These are phyloP conservation scores for Chlamydomonas schloesseri DNA, from an alignment of 139 green algal genomes.

Conservation along the genomic window DNA sequence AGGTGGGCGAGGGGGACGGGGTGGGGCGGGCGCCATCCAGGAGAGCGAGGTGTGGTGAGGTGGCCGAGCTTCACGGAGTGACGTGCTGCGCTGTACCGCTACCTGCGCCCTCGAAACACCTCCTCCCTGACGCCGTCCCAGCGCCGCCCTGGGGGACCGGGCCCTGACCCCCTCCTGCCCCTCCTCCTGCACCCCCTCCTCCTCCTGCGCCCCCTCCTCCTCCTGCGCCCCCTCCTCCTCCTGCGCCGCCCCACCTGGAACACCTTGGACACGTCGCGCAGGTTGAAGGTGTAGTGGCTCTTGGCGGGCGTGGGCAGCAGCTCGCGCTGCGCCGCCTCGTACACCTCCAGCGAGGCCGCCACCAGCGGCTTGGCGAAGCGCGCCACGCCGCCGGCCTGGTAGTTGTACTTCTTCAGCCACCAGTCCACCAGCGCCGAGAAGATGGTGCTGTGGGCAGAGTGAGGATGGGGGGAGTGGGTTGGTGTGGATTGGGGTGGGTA, in stretches of 20 bases:
- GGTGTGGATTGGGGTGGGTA: neutral
- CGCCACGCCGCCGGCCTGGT: constrained; percentile 60
- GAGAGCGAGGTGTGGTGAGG: neutral
- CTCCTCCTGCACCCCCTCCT: too few relatives aligned
- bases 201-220: too few relatives aligned
- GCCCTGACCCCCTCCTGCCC: too few relatives aligned
- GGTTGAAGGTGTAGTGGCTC: constrained; percentile 87
- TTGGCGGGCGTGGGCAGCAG: constrained; percentile 81
- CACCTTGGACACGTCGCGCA: constrained; percentile 82
- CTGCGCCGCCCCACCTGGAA: constrained; percentile 60
- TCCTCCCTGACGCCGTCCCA: too few relatives aligned
- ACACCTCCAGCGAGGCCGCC: constrained; percentile 74
- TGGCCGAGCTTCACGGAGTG: too few relatives aligned
- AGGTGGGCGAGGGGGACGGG: too few relatives aligned
- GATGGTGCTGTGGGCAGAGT: constrained; percentile 67
- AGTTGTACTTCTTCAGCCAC: constrained; percentile 75
- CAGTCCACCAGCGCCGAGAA: constrained; percentile 76
- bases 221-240: neutral
- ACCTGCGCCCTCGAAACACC: too few relatives aligned
- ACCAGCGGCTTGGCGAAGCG: constrained; percentile 64
- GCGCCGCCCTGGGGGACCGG: too few relatives aligned
- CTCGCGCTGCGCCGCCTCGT: constrained; percentile 71
- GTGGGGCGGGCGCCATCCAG: too few relatives aligned
- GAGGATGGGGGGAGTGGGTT: too few relatives aligned
- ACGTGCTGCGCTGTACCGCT: too few relatives aligned